Conservation (phyloP, 305 asterid species). For the Nicotiana rustica region DNA sequence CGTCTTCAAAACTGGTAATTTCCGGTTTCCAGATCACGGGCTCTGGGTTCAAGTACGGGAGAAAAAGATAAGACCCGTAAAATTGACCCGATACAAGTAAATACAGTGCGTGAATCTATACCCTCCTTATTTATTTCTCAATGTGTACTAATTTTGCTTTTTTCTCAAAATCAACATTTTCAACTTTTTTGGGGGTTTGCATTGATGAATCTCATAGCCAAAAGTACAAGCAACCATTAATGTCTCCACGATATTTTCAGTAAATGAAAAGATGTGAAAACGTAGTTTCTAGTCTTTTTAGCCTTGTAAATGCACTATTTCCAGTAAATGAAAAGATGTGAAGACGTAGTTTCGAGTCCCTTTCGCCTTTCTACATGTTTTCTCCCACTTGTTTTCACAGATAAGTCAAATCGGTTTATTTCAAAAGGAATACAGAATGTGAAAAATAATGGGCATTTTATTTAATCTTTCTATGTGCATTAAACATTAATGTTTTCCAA, state of each 20-base stretch:
- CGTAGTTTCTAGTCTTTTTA: neutral
- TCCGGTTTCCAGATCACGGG: slow-evolving; percentile 17
- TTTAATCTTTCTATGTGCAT: neutral
- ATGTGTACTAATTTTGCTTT: neutral
- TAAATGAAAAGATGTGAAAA: neutral
- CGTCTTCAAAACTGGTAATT: neutral
- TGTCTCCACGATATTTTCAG: neutral
- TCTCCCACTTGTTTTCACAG: neutral
- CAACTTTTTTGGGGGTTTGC: neutral
- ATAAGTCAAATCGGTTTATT: slow-evolving; percentile 13
- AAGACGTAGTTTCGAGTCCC: neutral
- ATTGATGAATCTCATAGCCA: neutral
- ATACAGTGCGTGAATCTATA: neutral
- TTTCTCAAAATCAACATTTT: neutral
- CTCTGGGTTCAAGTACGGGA: neutral
- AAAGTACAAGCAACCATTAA: slow-evolving; percentile 27
- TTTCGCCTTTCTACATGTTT: neutral
- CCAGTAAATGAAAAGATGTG: neutral
- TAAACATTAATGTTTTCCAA: neutral
- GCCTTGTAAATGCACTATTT: neutral
- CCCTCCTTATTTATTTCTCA: neutral
- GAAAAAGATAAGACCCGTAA: neutral
- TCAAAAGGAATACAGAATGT: neutral
- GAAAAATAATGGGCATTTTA: neutral
- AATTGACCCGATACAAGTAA: neutral